A percentile compares a stretch with the other conserved stretches of the same genome.
phyloP scores from a whole-genome alignment of 805 yeast species.

The Kockiozyma suomiensis region DNA sequence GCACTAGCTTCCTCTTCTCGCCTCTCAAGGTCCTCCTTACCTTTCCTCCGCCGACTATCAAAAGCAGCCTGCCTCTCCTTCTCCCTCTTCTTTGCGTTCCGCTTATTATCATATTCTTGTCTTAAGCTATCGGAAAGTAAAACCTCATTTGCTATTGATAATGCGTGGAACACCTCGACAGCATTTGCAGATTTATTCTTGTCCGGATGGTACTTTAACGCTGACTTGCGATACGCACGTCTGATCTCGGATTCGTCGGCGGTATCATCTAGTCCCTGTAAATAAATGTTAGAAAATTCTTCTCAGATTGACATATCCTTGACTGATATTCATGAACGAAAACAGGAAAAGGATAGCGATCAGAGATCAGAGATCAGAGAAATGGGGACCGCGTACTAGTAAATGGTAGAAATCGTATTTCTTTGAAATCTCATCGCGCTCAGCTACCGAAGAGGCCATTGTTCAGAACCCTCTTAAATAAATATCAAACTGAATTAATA shows the following conservation, averaged over 20 bases:
- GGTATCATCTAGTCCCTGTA: conserved; percentile 57
- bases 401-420: conserved; percentile 31
- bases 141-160: conserved; percentile 93
- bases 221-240: conserved; percentile 81
- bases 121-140: conserved; percentile 78
- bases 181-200: conserved; percentile 71
- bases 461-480: neutral
- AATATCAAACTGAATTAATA: too few species aligned
- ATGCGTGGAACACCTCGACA: conserved; percentile 91
- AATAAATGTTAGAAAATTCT: neutral
- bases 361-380: too few species aligned
- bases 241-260: conserved; percentile 76
- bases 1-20: conserved; percentile 23
- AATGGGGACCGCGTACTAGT: conserved; percentile 10
- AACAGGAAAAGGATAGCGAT: too few species aligned
- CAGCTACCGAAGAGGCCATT: conserved; percentile 19
- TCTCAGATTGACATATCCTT: too few species aligned
- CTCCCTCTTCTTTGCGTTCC: conserved; percentile 17
- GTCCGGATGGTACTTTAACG: conserved; percentile 86
- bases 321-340: too few species aligned
- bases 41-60: conserved; percentile 21
- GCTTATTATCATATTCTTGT: conserved; percentile 66
- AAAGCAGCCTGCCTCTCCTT: conserved; percentile 24
- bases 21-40: conserved; percentile 28
- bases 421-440: conserved; percentile 29